Evolutionary conservation across 139 green algal species (phyloP), one percentile per base, ranked within the genome.

Genomic region (Chlamydomonas incerta): DNA sequence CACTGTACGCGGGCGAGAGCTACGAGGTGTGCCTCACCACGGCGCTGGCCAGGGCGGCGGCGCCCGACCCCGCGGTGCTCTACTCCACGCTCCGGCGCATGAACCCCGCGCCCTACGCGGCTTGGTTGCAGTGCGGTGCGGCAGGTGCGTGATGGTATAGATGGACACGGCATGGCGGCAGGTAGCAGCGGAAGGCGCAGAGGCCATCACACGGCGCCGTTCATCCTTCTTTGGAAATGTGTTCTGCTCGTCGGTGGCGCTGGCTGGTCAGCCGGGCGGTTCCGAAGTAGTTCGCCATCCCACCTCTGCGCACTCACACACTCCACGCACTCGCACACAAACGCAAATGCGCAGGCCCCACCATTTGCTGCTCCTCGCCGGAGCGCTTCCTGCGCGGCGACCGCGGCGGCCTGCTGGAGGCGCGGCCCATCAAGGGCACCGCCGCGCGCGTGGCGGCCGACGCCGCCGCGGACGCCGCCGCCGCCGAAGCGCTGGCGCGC

Each of bases 11-110:
- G 13, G 98, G 98, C 3, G 95, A 99, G 31, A 98, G 93, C 69
- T 99, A 99, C 91, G 98, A 99, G 91, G 88, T 99, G 46, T 99
- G 98, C 87, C 92, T 99, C 52, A 99, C 98, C 31, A 99, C 93
- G 0, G 73, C 85, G 52, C 85, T 97, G 0, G 35, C 81, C 29
- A 70, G 90, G 23, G 47, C 18, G 20, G 34, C 41, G 1, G 77
- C 87, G 14, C 62, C 76, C 3, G 69, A 93, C 17, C 85, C 95
- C 0, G 73, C 81, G 23, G 13, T 33, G 18, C 90, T 98, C 41
- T 99, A 99, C 90, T 60, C 28, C 13, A 92, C 82, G 13, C 93
- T 99, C 85, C 89, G 98, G 34, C 23, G 35, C 33, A n/a, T 95
- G 57, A 99, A 99, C 87, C 97, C 98, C 33, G 97, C 98, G 0